Evolutionary conservation across 164 flowering plant species (phyloP).

Genomic region (Kingdonia uniflora): DNA sequence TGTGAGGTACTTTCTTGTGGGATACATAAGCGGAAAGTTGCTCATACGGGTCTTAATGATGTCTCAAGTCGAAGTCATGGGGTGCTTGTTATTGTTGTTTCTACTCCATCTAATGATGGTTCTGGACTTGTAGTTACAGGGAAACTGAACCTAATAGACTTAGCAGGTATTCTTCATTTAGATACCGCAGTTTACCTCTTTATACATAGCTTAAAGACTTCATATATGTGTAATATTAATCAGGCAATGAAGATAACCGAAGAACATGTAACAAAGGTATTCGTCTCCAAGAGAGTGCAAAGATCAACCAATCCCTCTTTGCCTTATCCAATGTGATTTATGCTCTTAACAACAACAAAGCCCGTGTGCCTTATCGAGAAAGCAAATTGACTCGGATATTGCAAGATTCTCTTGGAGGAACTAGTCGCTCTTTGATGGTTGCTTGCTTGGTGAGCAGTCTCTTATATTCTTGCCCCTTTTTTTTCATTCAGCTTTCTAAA

Average conservation of each 20-base stretch:
- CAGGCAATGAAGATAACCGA: conserved; percentile 92
- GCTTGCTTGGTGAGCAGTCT: conserved; percentile 70
- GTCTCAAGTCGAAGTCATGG: conserved; percentile 96
- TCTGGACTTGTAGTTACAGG: conserved; percentile 31
- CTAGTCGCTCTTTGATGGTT: conserved; percentile 70
- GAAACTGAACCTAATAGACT: conserved; percentile 87
- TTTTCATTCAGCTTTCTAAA: background rate
- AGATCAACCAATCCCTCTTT: conserved; percentile 87
- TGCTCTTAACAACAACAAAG: conserved; percentile 72
- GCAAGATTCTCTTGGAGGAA: conserved; percentile 96
- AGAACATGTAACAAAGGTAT: conserved; percentile 80
- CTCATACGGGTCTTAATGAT: conserved; percentile 83
- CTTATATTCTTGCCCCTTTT: background rate
- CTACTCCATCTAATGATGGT: conserved; percentile 34
- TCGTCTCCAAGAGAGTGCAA: conserved; percentile 85
- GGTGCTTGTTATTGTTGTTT: conserved; percentile 60
- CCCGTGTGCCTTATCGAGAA: conserved; percentile 78
- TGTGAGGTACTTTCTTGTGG: conserved; percentile 47
- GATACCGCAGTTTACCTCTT: background rate
- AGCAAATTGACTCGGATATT: conserved; percentile 91
- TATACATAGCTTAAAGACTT: background rate
- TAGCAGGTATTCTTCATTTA: conserved; percentile 51
- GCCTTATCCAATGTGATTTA: conserved; percentile 86
- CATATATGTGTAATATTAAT: conserved; percentile 3
- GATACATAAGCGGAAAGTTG: conserved; percentile 65